Conservation (phyloP, 2,329 filamentous ascomycete genomes). For the Colletotrichum sp. region DNA sequence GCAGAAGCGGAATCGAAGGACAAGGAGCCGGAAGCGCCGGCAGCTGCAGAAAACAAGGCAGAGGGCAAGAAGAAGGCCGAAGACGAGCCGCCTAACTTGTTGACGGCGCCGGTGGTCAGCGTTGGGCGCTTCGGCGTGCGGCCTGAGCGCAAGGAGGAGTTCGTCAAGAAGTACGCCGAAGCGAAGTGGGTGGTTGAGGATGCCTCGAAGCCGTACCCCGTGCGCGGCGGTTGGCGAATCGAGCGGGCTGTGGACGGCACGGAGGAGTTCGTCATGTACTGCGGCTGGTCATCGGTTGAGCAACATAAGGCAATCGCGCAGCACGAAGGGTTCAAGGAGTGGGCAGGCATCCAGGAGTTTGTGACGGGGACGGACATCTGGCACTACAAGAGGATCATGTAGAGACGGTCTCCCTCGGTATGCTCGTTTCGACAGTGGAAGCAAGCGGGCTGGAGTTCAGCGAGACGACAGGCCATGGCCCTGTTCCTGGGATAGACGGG, state of each 20-base stretch:
- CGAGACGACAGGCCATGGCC: background rate
- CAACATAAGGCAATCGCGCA: constrained; percentile 34
- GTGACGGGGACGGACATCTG: constrained; percentile 29
- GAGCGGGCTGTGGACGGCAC: constrained; percentile 39
- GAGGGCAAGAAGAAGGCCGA: constrained; percentile 11
- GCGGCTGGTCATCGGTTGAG: constrained; percentile 40
- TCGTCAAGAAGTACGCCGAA: constrained; percentile 37
- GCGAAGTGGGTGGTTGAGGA: constrained; percentile 34
- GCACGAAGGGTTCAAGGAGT: constrained; percentile 27
- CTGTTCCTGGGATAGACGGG: background rate
- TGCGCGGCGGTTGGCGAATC: constrained; percentile 47
- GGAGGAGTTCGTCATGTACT: constrained; percentile 46
- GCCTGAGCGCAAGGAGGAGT: constrained; percentile 32
- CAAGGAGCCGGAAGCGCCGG: constrained; percentile 1
- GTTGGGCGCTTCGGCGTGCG: constrained; percentile 39
- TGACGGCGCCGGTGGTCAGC: constrained; percentile 36
- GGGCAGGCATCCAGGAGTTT: constrained; percentile 25
- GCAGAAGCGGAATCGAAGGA: background rate
- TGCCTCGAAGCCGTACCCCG: constrained; percentile 31
- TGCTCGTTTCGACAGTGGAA: background rate
- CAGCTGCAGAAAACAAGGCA: background rate
- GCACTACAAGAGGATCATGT: constrained; percentile 37
- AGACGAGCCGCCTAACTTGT: background rate
- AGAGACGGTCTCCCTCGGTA: background rate
- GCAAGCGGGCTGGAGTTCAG: background rate